Evolutionary conservation across 2,329 filamentous ascomycete genomes (phyloP).

Genomic region (Rhexocercosporidium sp.): DNA sequence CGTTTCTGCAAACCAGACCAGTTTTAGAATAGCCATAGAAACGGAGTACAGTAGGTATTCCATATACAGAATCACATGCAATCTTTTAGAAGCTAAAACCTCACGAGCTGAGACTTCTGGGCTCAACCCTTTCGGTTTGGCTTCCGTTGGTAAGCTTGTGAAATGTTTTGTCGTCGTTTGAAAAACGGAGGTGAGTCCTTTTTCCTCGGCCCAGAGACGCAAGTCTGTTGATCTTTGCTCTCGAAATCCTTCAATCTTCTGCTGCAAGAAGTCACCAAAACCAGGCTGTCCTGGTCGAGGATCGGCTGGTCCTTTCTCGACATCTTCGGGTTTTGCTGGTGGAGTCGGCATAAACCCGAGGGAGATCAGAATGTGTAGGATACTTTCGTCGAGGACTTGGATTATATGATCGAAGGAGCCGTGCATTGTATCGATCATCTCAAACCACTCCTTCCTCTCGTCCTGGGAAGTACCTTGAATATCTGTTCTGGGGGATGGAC

Average conservation of each 20-base stretch:
- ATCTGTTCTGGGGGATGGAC: slow-evolving; percentile 3
- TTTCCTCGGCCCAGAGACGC: slow-evolving; percentile 52
- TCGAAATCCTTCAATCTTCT: slow-evolving; percentile 59
- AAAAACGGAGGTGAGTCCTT: slow-evolving; percentile 41
- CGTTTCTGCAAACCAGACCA: slow-evolving; percentile 68
- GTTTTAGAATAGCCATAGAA: slow-evolving; percentile 62
- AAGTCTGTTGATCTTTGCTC: slow-evolving; percentile 54
- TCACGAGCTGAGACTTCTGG: slow-evolving; percentile 42
- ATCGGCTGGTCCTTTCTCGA: slow-evolving; percentile 57
- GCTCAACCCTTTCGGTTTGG: slow-evolving; percentile 53
- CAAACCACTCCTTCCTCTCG: slow-evolving; percentile 64
- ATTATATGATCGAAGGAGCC: slow-evolving; percentile 68
- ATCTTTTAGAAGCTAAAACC: slow-evolving; percentile 49
- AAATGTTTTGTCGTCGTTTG: slow-evolving; percentile 15
- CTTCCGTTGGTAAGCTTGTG: background rate
- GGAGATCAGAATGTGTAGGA: slow-evolving; percentile 52
- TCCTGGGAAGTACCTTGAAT: slow-evolving; percentile 37
- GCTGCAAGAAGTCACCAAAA: slow-evolving; percentile 49
- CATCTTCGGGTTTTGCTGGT: slow-evolving; percentile 42
- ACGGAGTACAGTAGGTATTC: slow-evolving; percentile 67
- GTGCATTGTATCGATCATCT: slow-evolving; percentile 69
- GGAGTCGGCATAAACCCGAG: slow-evolving; percentile 54
- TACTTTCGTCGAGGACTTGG: slow-evolving; percentile 60
- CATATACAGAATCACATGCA: slow-evolving; percentile 72
- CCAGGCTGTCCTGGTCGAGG: slow-evolving; percentile 59